Base-by-base conservation (phyloP, 2,329 filamentous ascomycete species). In the Beauveria australis region DNA sequence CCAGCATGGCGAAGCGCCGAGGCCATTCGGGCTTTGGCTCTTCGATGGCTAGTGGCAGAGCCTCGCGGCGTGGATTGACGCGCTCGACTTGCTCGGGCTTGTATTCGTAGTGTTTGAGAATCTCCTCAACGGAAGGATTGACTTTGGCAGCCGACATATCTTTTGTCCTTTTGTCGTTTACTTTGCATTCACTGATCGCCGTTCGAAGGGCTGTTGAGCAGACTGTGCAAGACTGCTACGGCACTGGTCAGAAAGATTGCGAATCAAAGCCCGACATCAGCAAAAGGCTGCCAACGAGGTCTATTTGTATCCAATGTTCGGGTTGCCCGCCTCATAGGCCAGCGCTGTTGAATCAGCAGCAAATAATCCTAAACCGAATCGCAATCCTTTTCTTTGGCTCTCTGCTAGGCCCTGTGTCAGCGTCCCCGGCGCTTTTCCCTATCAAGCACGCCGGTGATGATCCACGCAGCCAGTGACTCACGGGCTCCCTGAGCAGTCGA, bases 1-100 rank as follows among this genome's bases (percentile, higher is more conserved):
- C 68, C 62, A 68, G 65, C 8, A 24, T 51, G 8, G 66, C 54
- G 61, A 71, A 74, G 24, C 64, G 61, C 1, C 30, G 26, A 8
- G 53, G 30, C 61, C 63, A 64, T 6, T 47, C 24, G 8, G 57
- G n/a, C 19, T 62, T 59, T 14, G 63, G 53, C 22, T 62, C 61
- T 3, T 41, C 19, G 22, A 64, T 64, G 43, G 59, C 63, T 8
- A 60, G 53, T 2, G 62, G 60, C 18, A 54, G 48, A 8, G 41
- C 12, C 5, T 55, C 56, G 16, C 41, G 43, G 53, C 62, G 62
- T 16, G 61, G 37, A 16, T 30, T 55, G 53, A 66, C 19, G 24
- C 19, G 26, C 19, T 67, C 47, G 46, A 62, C 40, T n/a, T 26
- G 8, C 37, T 60, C 52, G 3, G 55, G 51, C 40, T 63, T 53